These are phyloP conservation scores for Teunomyces atbi DNA, from an alignment of 805 yeast species.

Conservation along the genomic window DNA sequence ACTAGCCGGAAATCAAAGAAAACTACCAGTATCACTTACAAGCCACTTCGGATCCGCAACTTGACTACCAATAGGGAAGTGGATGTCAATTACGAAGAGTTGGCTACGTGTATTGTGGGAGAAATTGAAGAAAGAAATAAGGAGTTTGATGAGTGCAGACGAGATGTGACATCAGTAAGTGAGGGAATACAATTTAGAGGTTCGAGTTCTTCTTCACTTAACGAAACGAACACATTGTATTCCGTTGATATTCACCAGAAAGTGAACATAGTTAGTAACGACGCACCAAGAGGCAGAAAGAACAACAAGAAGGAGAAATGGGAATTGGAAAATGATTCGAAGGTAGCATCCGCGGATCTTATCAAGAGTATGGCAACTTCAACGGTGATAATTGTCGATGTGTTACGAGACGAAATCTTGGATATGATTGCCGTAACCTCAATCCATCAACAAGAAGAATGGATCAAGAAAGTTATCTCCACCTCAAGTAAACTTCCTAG, in stretches of 20 bases:
- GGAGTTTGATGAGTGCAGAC: conserved; percentile 20
- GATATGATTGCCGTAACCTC: conserved; percentile 81
- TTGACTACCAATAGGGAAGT: conserved; percentile 57
- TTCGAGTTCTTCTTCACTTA: conserved; percentile 10
- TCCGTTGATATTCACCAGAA: conserved; percentile 47
- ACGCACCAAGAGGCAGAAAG: conserved; percentile 77
- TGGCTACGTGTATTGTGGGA: conserved; percentile 34
- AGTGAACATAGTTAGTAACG: conserved; percentile 68
- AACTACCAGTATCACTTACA: conserved; percentile 48
- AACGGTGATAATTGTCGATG: conserved; percentile 78
- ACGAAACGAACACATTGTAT: conserved; percentile 11
- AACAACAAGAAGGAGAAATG: conserved; percentile 73
- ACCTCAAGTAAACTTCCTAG: conserved; percentile 73
- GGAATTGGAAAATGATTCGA: conserved; percentile 73
- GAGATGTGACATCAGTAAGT: conserved; percentile 13
- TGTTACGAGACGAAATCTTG: conserved; percentile 69
- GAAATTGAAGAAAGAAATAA: conserved; percentile 27
- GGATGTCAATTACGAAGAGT: conserved; percentile 72
- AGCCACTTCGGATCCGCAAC: conserved; percentile 73
- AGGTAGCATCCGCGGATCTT: conserved; percentile 54
- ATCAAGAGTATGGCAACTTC: conserved; percentile 57
- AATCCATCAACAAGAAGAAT: conserved; percentile 73
- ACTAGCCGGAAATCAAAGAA: conserved; percentile 29
- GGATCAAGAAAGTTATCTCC: conserved; percentile 81
- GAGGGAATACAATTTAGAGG: conserved; percentile 8